Conservation (phyloP, 257 asterid genomes). For the Oldenlandia corymbosa region DNA sequence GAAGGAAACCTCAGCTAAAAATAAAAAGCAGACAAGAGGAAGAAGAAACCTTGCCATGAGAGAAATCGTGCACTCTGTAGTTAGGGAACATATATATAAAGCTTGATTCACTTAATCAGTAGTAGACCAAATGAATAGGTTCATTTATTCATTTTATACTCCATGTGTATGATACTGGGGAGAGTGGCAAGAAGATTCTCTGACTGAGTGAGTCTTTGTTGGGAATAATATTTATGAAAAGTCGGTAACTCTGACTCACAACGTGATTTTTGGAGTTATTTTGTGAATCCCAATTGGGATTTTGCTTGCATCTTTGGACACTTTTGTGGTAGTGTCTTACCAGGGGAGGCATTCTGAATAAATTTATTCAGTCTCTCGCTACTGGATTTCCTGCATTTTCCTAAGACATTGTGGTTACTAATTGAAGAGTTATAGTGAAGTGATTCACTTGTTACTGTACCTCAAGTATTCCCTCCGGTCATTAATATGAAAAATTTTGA, state of each 20-base stretch:
- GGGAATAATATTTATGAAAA: not conserved
- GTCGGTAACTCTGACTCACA: slow-evolving; percentile 6
- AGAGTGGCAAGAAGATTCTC: not conserved
- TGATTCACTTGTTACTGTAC: too few relatives aligned
- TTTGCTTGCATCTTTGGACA: slow-evolving; percentile 8
- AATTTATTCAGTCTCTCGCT: not conserved
- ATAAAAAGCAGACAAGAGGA: slow-evolving; percentile 1
- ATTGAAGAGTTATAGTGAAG: too few relatives aligned
- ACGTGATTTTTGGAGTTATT: slow-evolving; percentile 2
- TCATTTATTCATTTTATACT: not conserved
- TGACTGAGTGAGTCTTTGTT: not conserved
- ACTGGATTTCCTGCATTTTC: not conserved
- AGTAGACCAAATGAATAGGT: not conserved
- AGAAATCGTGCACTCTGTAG: not conserved
- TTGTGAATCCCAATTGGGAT: slow-evolving; percentile 7
- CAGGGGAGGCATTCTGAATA: slow-evolving; percentile 22
- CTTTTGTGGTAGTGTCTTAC: slow-evolving; percentile 11
- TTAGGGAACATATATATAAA: not conserved
- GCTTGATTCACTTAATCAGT: not conserved
- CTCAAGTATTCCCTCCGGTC: too few relatives aligned
- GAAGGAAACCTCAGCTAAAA: not conserved
- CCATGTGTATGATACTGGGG: not conserved
- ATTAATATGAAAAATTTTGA: too few relatives aligned
- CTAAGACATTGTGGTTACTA: too few relatives aligned
- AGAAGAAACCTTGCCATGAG: slow-evolving; percentile 19